Evolutionary conservation across 148 eudicot species (phyloP).

Genomic region (Amaranthus cruentus): DNA sequence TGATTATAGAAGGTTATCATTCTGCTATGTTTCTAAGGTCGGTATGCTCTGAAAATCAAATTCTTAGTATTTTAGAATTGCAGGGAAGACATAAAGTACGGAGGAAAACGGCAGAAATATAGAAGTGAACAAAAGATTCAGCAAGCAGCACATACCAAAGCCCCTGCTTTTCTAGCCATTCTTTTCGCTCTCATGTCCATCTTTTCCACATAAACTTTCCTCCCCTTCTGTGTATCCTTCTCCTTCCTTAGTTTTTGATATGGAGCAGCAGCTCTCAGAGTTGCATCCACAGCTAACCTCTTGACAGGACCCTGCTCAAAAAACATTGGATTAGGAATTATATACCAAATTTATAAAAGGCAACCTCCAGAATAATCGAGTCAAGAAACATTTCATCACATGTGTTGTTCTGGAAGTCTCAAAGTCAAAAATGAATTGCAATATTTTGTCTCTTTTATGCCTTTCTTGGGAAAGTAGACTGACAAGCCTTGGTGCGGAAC

Average conservation of each 20-base stretch:
- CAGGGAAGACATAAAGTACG: neutral
- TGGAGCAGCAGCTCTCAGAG: constrained; percentile 99
- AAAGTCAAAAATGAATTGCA: neutral
- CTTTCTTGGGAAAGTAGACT: neutral
- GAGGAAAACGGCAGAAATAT: neutral
- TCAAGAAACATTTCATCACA: neutral
- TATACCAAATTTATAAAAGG: neutral
- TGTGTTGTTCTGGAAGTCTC: neutral
- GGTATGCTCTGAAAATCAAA: neutral
- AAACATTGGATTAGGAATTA: neutral
- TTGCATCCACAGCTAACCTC: constrained; percentile 99
- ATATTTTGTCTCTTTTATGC: neutral
- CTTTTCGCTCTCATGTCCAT: constrained; percentile 96
- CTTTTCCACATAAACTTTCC: constrained; percentile 93
- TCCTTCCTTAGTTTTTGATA: constrained; percentile 91
- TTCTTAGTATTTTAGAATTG: neutral
- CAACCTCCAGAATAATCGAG: neutral
- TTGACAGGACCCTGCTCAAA: constrained; percentile 79
- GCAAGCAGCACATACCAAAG: constrained; percentile 55
- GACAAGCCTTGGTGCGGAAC: neutral
- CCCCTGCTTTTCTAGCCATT: constrained; percentile 99
- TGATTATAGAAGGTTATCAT: neutral
- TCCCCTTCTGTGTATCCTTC: constrained; percentile 51
- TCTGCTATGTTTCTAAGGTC: neutral
- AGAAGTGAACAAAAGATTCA: neutral